Evolutionary conservation across 768 basidiomycete genomes (phyloP), one percentile per base, ranked within the genome.

Genomic region (Pleurotus platypus): DNA sequence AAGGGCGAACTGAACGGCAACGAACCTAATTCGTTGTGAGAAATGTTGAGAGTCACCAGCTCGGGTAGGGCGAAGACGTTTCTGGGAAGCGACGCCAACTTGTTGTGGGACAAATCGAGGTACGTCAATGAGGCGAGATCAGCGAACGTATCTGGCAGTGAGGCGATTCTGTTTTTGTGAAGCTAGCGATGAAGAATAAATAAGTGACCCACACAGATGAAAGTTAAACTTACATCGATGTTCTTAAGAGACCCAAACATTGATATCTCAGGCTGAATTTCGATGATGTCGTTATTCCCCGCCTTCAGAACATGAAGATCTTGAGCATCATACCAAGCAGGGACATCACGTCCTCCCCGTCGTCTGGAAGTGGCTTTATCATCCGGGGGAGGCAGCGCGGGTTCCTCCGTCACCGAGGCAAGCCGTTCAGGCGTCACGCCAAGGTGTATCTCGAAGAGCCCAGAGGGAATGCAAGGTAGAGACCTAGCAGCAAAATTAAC

Each of bases 191-290:
- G 8, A 35, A 11, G 37, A 11, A 50, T 66, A 55, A 54, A 49
- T 49, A 12, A 60, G 46, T 27, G 38, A 61, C 35, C 18, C 11
- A 18, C 51, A 30, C 18, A 39, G 26, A 37, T n/a, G 5, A 22
- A 43, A 46, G 22, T 42, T 8, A 47, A 13, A 74, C 90, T 57
- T 71, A 91, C 91, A 69, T 94, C 92, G 40, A 94, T 63, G 1
- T 76, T 81, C 70, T 92, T 92, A 53, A 94, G 74, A 3, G 89
- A 90, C 2, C 91, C 91, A 66, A 94, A 94, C 46, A 92, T 76
- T 0, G 88, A 87, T 12, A 94, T 86, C 67, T 94, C 92, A 20
- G 84, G 85, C 61, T 92, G 91, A 26, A 94, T 78, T 64, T 90
- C 88, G 15, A 79, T 61, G 42, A 94, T 92, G 16, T 87, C 85